Percentiles rank a stretch among this genome's conserved stretches.
Evolutionary conservation across 2,329 filamentous ascomycete genomes (phyloP).

Genomic region (Claviceps purpurea): DNA sequence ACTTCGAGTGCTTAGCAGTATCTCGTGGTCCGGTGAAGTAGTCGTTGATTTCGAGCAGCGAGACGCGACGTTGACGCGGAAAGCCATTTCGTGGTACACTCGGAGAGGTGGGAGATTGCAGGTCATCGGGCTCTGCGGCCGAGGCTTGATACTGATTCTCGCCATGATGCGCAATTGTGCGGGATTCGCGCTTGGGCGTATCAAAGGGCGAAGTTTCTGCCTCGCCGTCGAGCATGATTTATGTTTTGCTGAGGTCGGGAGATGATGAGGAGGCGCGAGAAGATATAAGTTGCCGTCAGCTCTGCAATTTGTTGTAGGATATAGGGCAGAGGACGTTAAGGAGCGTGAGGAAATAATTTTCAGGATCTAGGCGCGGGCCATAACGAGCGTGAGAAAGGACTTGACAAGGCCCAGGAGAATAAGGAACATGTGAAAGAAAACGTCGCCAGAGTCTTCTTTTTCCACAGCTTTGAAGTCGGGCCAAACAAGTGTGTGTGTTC

Average conservation of each 20-base stretch:
- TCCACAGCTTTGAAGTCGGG: not conserved
- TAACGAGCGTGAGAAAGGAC: not conserved
- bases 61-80: slow-evolving; percentile 16
- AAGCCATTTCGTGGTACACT: not conserved
- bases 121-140: not conserved
- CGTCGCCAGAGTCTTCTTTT: not conserved
- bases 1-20: slow-evolving; percentile 60
- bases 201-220: not conserved
- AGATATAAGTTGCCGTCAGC: too few species aligned
- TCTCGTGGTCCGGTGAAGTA: slow-evolving; percentile 56
- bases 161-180: not conserved
- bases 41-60: slow-evolving; percentile 38
- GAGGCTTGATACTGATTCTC: not conserved
- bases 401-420: not conserved
- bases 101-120: slow-evolving; percentile 2
- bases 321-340: not conserved
- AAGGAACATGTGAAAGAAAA: not conserved
- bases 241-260: too few species aligned
- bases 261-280: too few species aligned
- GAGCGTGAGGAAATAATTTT: not conserved
- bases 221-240: slow-evolving; percentile 2
- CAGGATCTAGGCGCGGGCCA: not conserved
- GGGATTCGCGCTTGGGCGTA: not conserved
- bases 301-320: not conserved
- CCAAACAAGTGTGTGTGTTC: not conserved